Percentiles rank a stretch among this genome's conserved stretches.
phyloP scores from a whole-genome alignment of 495 filamentous ascomycete genomes.

The Parathielavia hyrcaniae region DNA sequence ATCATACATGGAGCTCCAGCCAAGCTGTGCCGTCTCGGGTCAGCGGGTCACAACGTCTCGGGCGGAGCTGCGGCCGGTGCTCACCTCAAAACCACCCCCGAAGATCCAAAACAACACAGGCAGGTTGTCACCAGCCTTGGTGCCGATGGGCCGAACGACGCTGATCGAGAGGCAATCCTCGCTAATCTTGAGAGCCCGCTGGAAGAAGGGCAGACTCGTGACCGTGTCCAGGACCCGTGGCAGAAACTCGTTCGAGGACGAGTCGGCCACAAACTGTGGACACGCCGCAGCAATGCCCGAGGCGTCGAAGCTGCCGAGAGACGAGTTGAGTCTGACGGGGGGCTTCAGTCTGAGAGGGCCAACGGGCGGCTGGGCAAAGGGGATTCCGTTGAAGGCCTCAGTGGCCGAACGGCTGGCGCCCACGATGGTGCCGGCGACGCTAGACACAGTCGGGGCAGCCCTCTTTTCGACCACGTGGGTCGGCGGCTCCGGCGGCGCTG shows the following conservation, averaged over 20 bases:
- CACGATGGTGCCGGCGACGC: conserved; percentile 47
- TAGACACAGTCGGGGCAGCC: conserved; percentile 43
- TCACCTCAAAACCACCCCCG: conserved; percentile 60
- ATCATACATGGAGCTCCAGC: conserved; percentile 54
- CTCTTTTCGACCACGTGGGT: conserved; percentile 34
- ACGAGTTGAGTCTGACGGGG: conserved; percentile 36
- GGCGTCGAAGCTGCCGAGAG: conserved; percentile 49
- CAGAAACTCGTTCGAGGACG: conserved; percentile 39
- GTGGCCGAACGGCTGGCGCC: conserved; percentile 31
- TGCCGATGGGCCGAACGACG: conserved; percentile 57
- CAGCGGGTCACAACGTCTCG: not conserved
- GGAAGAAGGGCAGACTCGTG: conserved; percentile 53
- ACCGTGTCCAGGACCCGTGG: conserved; percentile 48
- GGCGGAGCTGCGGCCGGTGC: not conserved
- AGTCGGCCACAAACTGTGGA: conserved; percentile 49
- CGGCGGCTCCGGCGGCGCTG: conserved; percentile 32
- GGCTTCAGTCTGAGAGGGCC: conserved; percentile 41
- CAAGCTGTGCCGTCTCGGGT: conserved; percentile 26
- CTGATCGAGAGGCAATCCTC: conserved; percentile 67
- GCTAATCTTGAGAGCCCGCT: conserved; percentile 40
- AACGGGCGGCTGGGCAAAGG: conserved; percentile 42
- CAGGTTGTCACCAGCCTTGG: conserved; percentile 47
- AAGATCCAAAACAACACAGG: conserved; percentile 72
- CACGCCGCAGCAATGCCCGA: conserved; percentile 46
- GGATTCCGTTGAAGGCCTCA: conserved; percentile 47